Conservation (phyloP, 768 basidiomycete genomes). For the Calocybe indica region DNA sequence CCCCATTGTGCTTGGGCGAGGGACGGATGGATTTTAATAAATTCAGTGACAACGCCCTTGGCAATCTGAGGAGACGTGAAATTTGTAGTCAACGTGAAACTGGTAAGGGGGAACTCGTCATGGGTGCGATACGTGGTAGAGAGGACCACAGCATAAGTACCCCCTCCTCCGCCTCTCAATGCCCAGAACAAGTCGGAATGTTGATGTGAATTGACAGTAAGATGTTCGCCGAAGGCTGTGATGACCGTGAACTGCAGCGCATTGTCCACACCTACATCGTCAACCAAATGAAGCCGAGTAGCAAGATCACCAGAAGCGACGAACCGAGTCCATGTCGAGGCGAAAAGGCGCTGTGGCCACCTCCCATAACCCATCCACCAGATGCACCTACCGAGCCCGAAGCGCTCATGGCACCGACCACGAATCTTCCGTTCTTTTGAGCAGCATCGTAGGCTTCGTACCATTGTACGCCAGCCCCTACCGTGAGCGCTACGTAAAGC, state of each 20-base stretch:
- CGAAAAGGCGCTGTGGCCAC: conserved; percentile 34
- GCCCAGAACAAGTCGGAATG: conserved; percentile 42
- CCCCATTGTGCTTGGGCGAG: neutral
- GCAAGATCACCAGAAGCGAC: conserved; percentile 22
- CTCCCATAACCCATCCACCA: conserved; percentile 43
- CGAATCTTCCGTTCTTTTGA: conserved; percentile 24
- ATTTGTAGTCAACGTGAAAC: neutral
- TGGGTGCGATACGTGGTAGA: neutral
- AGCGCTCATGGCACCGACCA: conserved; percentile 37
- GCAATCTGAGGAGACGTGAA: conserved; percentile 1
- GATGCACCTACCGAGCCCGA: conserved; percentile 38
- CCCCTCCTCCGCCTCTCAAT: conserved; percentile 34
- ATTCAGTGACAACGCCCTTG: conserved; percentile 1
- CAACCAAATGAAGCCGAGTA: conserved; percentile 6
- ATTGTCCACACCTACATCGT: conserved; percentile 17
- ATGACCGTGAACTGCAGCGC: conserved; percentile 31
- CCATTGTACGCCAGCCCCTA: conserved; percentile 40
- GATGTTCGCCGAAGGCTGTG: conserved; percentile 31
- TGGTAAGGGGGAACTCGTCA: neutral
- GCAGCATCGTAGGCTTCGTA: conserved; percentile 32
- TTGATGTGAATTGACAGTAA: conserved; percentile 29
- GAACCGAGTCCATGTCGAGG: conserved; percentile 35
- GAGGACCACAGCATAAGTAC: conserved; percentile 18
- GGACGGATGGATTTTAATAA: neutral
- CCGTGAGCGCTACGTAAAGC: neutral